phyloP scores from a whole-genome alignment of 2,329 filamentous ascomycete genomes.

The Rutstroemia sp. region DNA sequence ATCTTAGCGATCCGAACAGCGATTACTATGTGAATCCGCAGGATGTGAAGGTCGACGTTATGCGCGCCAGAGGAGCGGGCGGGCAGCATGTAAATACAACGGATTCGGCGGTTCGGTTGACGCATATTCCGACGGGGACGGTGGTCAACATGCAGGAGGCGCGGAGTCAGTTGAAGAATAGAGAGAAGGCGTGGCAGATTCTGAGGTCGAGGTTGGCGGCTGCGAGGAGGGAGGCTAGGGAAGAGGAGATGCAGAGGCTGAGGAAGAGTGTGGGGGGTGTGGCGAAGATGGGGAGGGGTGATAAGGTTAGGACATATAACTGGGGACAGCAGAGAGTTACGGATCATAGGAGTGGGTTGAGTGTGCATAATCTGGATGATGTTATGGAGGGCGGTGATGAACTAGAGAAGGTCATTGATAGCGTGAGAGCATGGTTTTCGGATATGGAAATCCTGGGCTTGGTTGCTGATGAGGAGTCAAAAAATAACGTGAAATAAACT shows the following conservation, averaged over 20 bases:
- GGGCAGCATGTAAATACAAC: conserved; percentile 99
- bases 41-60: conserved; percentile 79
- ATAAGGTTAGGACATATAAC: conserved; percentile 82
- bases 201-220: conserved; percentile 78
- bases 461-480: conserved; percentile 39
- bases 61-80: conserved; percentile 86
- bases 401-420: conserved; percentile 60
- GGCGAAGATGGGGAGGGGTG: conserved; percentile 77
- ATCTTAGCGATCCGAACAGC: conserved; percentile 76
- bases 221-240: conserved; percentile 69
- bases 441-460: conserved; percentile 58
- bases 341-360: conserved; percentile 62
- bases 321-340: conserved; percentile 64
- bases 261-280: conserved; percentile 72
- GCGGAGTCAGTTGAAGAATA: conserved; percentile 83
- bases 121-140: conserved; percentile 79
- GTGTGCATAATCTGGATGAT: conserved; percentile 56
- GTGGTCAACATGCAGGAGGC: conserved; percentile 90
- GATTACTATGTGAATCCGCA: conserved; percentile 84
- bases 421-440: conserved; percentile 58
- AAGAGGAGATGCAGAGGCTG: conserved; percentile 69
- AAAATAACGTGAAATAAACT: conserved; percentile 13
- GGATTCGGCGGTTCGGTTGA: conserved; percentile 88
- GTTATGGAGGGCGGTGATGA: conserved; percentile 57
- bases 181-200: conserved; percentile 79